A percentile compares a stretch with the other conserved stretches of the same genome.
Conservation (phyloP, 495 filamentous ascomycete genomes). For the Cairneyella variabilis region DNA sequence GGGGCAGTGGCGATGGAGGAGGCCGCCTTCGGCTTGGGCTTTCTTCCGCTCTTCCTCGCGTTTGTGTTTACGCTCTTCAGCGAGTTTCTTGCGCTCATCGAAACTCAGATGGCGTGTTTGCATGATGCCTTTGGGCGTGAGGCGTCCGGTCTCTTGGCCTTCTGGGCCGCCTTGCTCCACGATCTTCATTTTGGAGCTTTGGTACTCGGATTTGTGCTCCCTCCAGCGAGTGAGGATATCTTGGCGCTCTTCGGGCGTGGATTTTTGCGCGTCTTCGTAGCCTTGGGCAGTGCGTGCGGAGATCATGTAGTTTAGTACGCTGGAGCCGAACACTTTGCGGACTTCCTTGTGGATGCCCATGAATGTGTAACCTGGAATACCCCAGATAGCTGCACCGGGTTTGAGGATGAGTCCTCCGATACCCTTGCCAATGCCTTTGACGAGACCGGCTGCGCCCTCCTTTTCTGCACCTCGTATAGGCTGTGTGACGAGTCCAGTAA, state of each 20-base stretch:
- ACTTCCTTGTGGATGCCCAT: slow-evolving; percentile 73
- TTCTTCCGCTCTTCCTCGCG: slow-evolving; percentile 27
- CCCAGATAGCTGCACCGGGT: slow-evolving; percentile 66
- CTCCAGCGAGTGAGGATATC: slow-evolving; percentile 59
- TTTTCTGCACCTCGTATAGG: slow-evolving; percentile 63
- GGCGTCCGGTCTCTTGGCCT: slow-evolving; percentile 16
- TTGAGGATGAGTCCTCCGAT: slow-evolving; percentile 70
- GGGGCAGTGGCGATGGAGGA: slow-evolving; percentile 19
- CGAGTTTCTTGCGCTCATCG: slow-evolving; percentile 44
- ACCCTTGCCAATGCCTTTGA: slow-evolving; percentile 74
- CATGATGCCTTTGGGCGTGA: slow-evolving; percentile 35
- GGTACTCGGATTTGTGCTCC: slow-evolving; percentile 46
- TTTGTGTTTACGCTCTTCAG: slow-evolving; percentile 38
- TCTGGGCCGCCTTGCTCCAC: slow-evolving; percentile 18
- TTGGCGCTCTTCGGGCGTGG: slow-evolving; percentile 47
- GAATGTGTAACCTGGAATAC: slow-evolving; percentile 68
- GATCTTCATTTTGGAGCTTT: slow-evolving; percentile 25
- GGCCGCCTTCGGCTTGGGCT: slow-evolving; percentile 5
- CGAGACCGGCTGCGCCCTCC: slow-evolving; percentile 61
- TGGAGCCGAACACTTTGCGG: slow-evolving; percentile 56
- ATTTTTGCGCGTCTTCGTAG: slow-evolving; percentile 50
- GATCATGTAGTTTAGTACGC: slow-evolving; percentile 67
- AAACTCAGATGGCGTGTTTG: slow-evolving; percentile 35
- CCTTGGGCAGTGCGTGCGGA: slow-evolving; percentile 70
- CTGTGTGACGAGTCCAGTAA: slow-evolving; percentile 69